Percentiles rank a stretch among this genome's conserved stretches.
phyloP scores from a whole-genome alignment of 495 filamentous ascomycete genomes.

The Pseudomonodictys pantanalensis region DNA sequence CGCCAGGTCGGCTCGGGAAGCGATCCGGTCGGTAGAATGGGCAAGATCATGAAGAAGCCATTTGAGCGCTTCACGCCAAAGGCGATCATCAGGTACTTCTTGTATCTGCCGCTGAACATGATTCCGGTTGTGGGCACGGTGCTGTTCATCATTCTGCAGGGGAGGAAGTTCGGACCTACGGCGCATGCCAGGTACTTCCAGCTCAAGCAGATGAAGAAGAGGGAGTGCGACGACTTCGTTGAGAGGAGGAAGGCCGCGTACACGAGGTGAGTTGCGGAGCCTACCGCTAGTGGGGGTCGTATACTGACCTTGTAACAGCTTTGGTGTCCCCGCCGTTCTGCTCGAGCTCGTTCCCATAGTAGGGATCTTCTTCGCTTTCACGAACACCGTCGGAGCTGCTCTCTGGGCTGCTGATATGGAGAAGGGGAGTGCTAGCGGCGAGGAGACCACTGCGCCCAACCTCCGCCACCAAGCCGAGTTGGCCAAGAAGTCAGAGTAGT shows the following conservation, averaged over 20 bases:
- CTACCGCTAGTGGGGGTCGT: not conserved
- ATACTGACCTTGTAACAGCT: slow-evolving; percentile 48
- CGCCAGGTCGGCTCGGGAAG: slow-evolving; percentile 63
- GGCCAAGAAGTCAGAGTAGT: slow-evolving; percentile 34
- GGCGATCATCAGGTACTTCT: slow-evolving; percentile 64
- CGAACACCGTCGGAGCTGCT: slow-evolving; percentile 87
- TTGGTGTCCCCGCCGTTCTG: slow-evolving; percentile 70
- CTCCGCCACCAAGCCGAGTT: slow-evolving; percentile 27
- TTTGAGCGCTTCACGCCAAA: slow-evolving; percentile 64
- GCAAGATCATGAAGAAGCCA: slow-evolving; percentile 67
- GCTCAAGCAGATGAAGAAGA: slow-evolving; percentile 72
- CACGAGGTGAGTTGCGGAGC: slow-evolving; percentile 59
- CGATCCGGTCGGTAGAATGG: slow-evolving; percentile 66
- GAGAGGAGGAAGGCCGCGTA: slow-evolving; percentile 63
- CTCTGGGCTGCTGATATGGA: slow-evolving; percentile 79
- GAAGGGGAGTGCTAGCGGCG: not conserved
- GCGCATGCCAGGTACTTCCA: slow-evolving; percentile 75
- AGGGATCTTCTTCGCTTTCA: slow-evolving; percentile 84
- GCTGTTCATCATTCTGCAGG: slow-evolving; percentile 74
- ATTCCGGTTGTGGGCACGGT: slow-evolving; percentile 84
- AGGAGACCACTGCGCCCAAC: slow-evolving; percentile 21
- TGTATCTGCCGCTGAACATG: slow-evolving; percentile 87
- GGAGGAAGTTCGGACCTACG: slow-evolving; percentile 53
- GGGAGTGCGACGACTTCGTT: slow-evolving; percentile 63
- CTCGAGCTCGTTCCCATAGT: slow-evolving; percentile 82